Conservation (phyloP, 805 yeast genomes). For the Candida anglica region DNA sequence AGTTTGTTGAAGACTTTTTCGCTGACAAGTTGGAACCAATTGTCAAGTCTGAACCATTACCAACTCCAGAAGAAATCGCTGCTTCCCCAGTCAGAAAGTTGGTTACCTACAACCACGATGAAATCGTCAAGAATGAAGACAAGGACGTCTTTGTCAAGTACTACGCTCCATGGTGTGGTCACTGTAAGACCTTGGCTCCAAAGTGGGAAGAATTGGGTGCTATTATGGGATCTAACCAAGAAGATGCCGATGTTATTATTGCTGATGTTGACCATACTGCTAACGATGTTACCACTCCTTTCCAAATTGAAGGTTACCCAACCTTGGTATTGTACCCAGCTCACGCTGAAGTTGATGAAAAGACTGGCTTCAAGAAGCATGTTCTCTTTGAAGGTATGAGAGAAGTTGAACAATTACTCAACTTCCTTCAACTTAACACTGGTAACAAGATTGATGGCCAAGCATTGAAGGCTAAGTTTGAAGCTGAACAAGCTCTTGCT, state of each 20-base stretch:
- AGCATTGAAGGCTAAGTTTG: conserved; percentile 17
- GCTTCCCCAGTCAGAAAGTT: conserved; percentile 60
- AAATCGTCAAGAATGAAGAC: conserved; percentile 48
- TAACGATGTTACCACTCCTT: conserved; percentile 75
- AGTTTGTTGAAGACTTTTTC: conserved; percentile 60
- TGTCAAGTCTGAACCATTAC: conserved; percentile 82
- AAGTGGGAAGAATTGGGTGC: conserved; percentile 82
- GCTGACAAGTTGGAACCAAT: conserved; percentile 67
- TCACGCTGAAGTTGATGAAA: conserved; percentile 38
- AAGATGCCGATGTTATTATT: conserved; percentile 53
- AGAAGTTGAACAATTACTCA: conserved; percentile 64
- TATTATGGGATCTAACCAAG: conserved; percentile 50
- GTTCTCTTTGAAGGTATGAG: conserved; percentile 67
- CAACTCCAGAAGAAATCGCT: conserved; percentile 68
- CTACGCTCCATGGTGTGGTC: conserved; percentile 98
- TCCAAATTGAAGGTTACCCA: conserved; percentile 83
- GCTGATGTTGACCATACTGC: conserved; percentile 88
- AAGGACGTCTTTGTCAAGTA: conserved; percentile 84
- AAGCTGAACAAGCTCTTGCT: conserved; percentile 24
- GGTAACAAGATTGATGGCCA: conserved; percentile 55
- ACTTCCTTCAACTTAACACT: conserved; percentile 71
- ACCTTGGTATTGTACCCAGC: conserved; percentile 91
- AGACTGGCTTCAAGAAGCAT: conserved; percentile 46
- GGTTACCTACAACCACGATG: conserved; percentile 81
- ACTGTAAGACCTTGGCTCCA: conserved; percentile 90